These are phyloP conservation scores for Myotisia sp. DNA, from an alignment of 2,329 filamentous ascomycete genomes.

Conservation along the genomic window DNA sequence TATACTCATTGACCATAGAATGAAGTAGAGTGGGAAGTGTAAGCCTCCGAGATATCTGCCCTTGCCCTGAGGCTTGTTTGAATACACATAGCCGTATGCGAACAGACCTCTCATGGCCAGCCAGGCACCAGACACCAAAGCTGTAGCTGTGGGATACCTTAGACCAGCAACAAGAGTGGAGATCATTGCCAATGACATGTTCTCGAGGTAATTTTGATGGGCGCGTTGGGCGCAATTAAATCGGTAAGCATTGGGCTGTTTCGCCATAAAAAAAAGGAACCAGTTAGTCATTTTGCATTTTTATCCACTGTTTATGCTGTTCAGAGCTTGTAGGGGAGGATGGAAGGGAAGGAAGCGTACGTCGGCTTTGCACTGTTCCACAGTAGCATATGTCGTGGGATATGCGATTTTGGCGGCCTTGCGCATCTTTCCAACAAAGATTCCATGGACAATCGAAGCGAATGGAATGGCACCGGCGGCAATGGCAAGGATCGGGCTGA, in stretches of 20 bases:
- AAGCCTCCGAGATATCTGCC: constrained; percentile 23
- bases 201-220: constrained; percentile 48
- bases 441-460: constrained; percentile 39
- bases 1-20: constrained; percentile 26
- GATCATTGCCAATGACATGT: constrained; percentile 38
- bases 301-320: background rate
- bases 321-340: background rate
- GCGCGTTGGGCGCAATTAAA: constrained; percentile 43
- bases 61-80: constrained; percentile 24
- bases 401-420: constrained; percentile 41
- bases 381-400: constrained; percentile 45
- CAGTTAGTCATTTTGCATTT: background rate
- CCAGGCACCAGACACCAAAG: constrained; percentile 38
- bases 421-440: constrained; percentile 34
- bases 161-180: constrained; percentile 42
- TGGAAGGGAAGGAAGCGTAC: constrained; percentile 14
- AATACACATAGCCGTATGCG: constrained; percentile 33
- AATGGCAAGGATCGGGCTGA: constrained; percentile 42
- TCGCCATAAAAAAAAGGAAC: no score
- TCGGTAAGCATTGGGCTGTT: constrained; percentile 29
- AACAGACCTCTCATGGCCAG: constrained; percentile 37
- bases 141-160: constrained; percentile 36
- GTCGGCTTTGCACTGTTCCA: constrained; percentile 38
- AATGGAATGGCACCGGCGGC: constrained; percentile 41
- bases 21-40: constrained; percentile 30